A percentile compares a stretch with the other conserved stretches of the same genome.
phyloP scores from a whole-genome alignment of 495 filamentous ascomycete species.

The Neurospora sp. region DNA sequence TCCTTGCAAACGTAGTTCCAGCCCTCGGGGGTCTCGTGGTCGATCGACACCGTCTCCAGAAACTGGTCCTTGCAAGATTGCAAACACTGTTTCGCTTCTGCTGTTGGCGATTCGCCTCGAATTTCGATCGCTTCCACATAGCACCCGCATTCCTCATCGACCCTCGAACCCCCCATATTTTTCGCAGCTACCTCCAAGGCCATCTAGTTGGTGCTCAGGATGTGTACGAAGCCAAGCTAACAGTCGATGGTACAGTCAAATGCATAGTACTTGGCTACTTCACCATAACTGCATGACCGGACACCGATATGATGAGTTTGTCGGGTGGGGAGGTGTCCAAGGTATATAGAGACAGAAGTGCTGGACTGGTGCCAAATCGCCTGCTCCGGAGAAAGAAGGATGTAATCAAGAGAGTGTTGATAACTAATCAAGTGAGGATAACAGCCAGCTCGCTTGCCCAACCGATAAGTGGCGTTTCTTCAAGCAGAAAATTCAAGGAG shows the following conservation, averaged over 20 bases:
- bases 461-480: not conserved
- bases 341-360: not conserved
- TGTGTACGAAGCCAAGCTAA: constrained; percentile 1
- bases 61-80: constrained; percentile 17
- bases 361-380: not conserved
- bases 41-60: constrained; percentile 3
- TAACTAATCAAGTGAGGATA: not conserved
- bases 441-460: not conserved
- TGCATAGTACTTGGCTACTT: constrained; percentile 9
- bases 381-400: not conserved
- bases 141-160: constrained; percentile 12
- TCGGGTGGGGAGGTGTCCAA: not conserved
- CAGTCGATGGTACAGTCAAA: constrained; percentile 5
- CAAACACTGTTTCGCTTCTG: constrained; percentile 12
- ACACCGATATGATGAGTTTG: not conserved
- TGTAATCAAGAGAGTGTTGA: not conserved
- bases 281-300: not conserved
- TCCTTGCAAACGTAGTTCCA: constrained; percentile 11
- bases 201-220: not conserved
- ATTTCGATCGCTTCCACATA: constrained; percentile 14
- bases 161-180: constrained; percentile 2
- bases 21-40: constrained; percentile 8
- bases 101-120: not conserved
- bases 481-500: not conserved
- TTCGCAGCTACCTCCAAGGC: constrained; percentile 1